Evolutionary conservation across 2,329 filamentous ascomycete genomes (phyloP).

Genomic region (Rutstroemia sp.): DNA sequence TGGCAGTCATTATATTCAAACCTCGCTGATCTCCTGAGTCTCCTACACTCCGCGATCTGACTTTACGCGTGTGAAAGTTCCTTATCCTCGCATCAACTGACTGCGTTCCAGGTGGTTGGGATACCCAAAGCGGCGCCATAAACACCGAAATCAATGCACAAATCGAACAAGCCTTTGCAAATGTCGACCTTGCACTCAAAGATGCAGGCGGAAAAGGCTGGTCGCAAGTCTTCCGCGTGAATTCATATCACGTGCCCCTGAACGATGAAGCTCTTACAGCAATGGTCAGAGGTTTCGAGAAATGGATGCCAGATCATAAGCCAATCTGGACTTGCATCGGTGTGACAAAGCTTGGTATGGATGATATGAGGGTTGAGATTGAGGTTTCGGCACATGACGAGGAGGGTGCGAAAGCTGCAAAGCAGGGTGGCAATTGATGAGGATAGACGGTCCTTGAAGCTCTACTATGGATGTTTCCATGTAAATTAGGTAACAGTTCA

Average conservation of each 20-base stretch:
- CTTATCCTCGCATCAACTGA: neutral
- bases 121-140: conserved; percentile 22
- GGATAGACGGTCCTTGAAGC: too few relatives aligned
- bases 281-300: neutral
- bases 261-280: conserved; percentile 15
- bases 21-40: too few relatives aligned
- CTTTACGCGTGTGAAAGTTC: too few relatives aligned
- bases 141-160: conserved; percentile 35
- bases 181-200: conserved; percentile 44
- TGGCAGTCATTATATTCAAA: too few relatives aligned
- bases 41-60: too few relatives aligned
- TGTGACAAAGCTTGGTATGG: neutral
- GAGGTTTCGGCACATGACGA: conserved; percentile 44
- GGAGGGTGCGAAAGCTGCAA: neutral
- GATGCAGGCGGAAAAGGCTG: conserved; percentile 49
- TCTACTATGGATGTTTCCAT: too few relatives aligned
- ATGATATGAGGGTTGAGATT: conserved; percentile 36
- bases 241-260: conserved; percentile 38
- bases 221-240: conserved; percentile 45
- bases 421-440: too few relatives aligned
- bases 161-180: conserved; percentile 47
- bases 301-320: neutral
- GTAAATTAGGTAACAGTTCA: too few relatives aligned
- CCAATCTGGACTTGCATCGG: neutral
- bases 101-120: conserved; percentile 29